Conservation (phyloP, 495 filamentous ascomycete genomes). For the Penicillium ochrochloron region DNA sequence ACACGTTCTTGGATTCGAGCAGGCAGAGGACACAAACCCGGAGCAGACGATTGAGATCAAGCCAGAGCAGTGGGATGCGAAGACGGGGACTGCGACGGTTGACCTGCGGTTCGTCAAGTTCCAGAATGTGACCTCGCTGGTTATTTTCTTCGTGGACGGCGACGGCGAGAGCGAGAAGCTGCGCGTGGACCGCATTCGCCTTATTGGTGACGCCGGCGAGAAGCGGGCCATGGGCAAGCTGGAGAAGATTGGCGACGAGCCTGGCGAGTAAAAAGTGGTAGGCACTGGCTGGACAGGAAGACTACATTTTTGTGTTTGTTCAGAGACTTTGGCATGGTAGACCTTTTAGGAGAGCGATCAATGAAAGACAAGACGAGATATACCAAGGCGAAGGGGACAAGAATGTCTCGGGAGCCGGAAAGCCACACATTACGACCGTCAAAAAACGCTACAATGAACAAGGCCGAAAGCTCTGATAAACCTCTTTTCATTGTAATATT, state of each 20-base stretch:
- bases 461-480: neutral
- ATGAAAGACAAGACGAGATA: neutral
- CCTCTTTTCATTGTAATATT: neutral
- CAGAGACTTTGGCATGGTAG: slow-evolving; percentile 7
- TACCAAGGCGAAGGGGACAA: neutral
- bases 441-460: neutral
- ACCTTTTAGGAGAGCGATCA: slow-evolving; percentile 8
- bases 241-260: slow-evolving; percentile 89
- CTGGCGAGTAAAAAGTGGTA: slow-evolving; percentile 55
- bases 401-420: neutral
- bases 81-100: slow-evolving; percentile 83
- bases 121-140: slow-evolving; percentile 85
- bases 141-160: slow-evolving; percentile 87
- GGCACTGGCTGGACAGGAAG: slow-evolving; percentile 12
- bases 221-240: slow-evolving; percentile 92
- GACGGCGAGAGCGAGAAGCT: slow-evolving; percentile 86
- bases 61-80: slow-evolving; percentile 79
- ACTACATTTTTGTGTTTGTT: slow-evolving; percentile 7
- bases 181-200: slow-evolving; percentile 79
- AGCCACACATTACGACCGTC: neutral
- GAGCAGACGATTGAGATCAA: slow-evolving; percentile 78
- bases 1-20: slow-evolving; percentile 92
- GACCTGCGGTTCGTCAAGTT: slow-evolving; percentile 94
- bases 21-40: slow-evolving; percentile 81
- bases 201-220: slow-evolving; percentile 92